phyloP scores from a whole-genome alignment of 139 green algal species.

The Tetraselmis striata region DNA sequence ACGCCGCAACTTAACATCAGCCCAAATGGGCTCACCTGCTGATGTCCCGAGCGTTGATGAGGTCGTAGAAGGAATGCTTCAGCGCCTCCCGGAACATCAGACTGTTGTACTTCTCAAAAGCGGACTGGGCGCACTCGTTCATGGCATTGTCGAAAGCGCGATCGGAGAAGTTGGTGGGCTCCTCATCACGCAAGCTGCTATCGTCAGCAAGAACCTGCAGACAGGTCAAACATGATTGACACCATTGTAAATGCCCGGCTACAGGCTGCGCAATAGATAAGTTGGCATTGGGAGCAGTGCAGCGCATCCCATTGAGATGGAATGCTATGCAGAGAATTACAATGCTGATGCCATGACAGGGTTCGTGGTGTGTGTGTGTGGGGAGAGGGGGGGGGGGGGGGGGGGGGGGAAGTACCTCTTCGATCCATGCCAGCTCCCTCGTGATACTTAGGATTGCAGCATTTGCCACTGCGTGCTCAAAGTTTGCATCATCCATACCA shows the following conservation, averaged over 20 bases:
- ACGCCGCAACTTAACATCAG: no score
- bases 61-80: constrained; percentile 80
- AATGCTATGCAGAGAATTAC: no score
- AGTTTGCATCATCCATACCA: constrained; percentile 97
- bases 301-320: no score
- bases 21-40: no score
- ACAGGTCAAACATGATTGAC: neutral
- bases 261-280: no score
- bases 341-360: no score
- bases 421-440: constrained; percentile 85
- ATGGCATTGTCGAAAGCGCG: constrained; percentile 92
- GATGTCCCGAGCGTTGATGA: constrained; percentile 76
- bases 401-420: constrained; percentile 9
- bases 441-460: constrained; percentile 88
- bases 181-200: constrained; percentile 47
- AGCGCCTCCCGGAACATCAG: constrained; percentile 95
- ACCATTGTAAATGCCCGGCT: neutral
- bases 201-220: neutral
- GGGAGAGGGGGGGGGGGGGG: no score
- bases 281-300: no score
- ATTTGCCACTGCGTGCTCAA: constrained; percentile 83
- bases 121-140: constrained; percentile 26
- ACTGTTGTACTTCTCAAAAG: constrained; percentile 60
- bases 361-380: no score
- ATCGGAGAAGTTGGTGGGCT: constrained; percentile 62